These are phyloP conservation scores for Cymbopogon flexuosus DNA, from an alignment of 202 grass and related monocot genomes.

Conservation along the genomic window DNA sequence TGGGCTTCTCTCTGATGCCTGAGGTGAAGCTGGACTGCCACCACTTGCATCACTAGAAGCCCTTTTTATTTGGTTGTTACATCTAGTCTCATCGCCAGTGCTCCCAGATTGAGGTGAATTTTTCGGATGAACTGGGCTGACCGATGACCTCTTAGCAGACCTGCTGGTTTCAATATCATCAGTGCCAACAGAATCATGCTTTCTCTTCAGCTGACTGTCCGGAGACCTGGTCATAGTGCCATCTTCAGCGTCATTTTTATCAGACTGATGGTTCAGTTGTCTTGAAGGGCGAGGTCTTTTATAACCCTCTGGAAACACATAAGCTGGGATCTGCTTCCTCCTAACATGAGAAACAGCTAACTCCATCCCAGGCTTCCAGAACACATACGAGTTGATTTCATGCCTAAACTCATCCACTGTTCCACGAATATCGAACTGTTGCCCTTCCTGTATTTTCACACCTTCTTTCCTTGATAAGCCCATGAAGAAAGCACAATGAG, in stretches of 20 bases:
- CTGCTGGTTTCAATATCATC: conserved; percentile 29
- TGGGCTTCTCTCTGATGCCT: conserved; percentile 43
- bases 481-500: conserved; percentile 98
- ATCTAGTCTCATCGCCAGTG: neutral
- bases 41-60: conserved; percentile 13
- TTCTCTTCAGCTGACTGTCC: conserved; percentile 37
- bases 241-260: conserved; percentile 44
- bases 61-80: conserved; percentile 20
- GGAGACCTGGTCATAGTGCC: conserved; percentile 11
- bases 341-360: conserved; percentile 90
- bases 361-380: conserved; percentile 93
- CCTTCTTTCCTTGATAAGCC: conserved; percentile 82
- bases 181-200: conserved; percentile 30
- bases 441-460: conserved; percentile 80
- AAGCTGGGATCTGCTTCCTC: conserved; percentile 72
- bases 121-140: conserved; percentile 35
- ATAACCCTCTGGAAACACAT: conserved; percentile 90
- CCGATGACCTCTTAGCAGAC: conserved; percentile 39
- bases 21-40: conserved; percentile 30
- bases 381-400: conserved; percentile 67
- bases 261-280: conserved; percentile 36
- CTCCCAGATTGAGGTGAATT: conserved; percentile 22
- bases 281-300: conserved; percentile 53
- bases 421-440: conserved; percentile 93
- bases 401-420: conserved; percentile 90